Conservation (phyloP, 352 stramenopile species). For the Stephanocyclus meneghinianus region DNA sequence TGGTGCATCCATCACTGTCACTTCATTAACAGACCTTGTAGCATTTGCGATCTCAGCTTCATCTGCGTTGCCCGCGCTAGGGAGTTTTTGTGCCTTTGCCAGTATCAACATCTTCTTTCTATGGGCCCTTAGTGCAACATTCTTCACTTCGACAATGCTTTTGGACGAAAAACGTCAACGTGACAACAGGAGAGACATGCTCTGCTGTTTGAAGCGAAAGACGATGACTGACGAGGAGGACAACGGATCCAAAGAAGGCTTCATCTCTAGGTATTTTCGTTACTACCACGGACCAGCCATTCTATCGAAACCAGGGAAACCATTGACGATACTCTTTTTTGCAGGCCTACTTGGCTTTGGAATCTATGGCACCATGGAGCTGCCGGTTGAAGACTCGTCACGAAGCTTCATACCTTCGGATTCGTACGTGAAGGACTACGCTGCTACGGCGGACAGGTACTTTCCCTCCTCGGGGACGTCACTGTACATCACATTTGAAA, state of each 20-base stretch:
- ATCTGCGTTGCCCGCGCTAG: conserved; percentile 68
- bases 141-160: conserved; percentile 78
- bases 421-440: conserved; percentile 71
- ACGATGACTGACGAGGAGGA: conserved; percentile 44
- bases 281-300: conserved; percentile 66
- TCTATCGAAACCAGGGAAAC: conserved; percentile 54
- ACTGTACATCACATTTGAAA: conserved; percentile 59
- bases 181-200: conserved; percentile 69
- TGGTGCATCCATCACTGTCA: conserved; percentile 77
- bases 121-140: conserved; percentile 73
- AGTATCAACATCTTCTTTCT: conserved; percentile 77
- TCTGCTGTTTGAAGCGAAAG: conserved; percentile 73
- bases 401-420: conserved; percentile 81
- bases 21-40: conserved; percentile 78
- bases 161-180: conserved; percentile 78
- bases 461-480: conserved; percentile 52
- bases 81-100: conserved; percentile 77
- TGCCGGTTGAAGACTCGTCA: conserved; percentile 67
- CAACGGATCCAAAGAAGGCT: conserved; percentile 51
- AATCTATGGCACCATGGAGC: conserved; percentile 53
- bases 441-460: conserved; percentile 49
- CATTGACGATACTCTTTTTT: conserved; percentile 48
- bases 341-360: conserved; percentile 55
- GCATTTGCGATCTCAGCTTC: conserved; percentile 79
- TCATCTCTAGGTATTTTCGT: conserved; percentile 60